A percentile compares a stretch with the other conserved stretches of the same genome.
phyloP scores from a whole-genome alignment of 169 alveolate genomes.

The Toxoplasma gondii region DNA sequence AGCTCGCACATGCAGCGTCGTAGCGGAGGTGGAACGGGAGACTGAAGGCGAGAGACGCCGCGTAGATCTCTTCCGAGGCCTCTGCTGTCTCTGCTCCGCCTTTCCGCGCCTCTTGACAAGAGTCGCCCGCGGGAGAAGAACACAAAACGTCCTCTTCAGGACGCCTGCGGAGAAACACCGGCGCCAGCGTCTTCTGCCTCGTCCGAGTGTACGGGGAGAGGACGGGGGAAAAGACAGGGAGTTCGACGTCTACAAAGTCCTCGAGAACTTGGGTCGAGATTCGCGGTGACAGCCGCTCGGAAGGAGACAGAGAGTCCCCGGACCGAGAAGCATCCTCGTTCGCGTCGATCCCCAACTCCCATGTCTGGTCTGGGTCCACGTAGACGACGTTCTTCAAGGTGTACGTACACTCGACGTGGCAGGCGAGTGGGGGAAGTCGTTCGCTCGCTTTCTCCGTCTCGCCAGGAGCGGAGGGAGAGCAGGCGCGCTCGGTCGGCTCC shows the following conservation, averaged over 20 bases:
- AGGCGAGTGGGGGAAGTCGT: neutral
- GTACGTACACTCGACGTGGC: conserved; percentile 20
- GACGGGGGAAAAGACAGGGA: neutral
- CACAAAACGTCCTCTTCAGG: neutral
- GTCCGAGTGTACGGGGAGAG: neutral
- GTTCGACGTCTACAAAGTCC: neutral
- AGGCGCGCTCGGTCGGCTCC: neutral
- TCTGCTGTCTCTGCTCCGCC: neutral
- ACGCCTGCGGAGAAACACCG: neutral
- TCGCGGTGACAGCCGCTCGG: neutral
- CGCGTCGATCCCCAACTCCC: conserved; percentile 16
- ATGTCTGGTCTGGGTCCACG: conserved; percentile 27
- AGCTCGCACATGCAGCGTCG: conserved; percentile 1
- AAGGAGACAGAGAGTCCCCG: neutral
- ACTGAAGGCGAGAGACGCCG: neutral
- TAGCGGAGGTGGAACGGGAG: conserved; percentile 25
- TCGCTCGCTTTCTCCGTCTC: neutral
- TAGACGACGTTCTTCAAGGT: neutral
- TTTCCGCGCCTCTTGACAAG: neutral
- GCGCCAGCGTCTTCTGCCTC: neutral
- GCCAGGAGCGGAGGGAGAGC: neutral
- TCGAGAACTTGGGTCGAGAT: conserved; percentile 1
- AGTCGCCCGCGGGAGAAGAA: neutral
- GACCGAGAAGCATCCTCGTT: neutral
- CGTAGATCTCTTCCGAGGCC: neutral